Base-by-base conservation (phyloP, 2,329 filamentous ascomycete species). In the Talaromyces islandicus region DNA sequence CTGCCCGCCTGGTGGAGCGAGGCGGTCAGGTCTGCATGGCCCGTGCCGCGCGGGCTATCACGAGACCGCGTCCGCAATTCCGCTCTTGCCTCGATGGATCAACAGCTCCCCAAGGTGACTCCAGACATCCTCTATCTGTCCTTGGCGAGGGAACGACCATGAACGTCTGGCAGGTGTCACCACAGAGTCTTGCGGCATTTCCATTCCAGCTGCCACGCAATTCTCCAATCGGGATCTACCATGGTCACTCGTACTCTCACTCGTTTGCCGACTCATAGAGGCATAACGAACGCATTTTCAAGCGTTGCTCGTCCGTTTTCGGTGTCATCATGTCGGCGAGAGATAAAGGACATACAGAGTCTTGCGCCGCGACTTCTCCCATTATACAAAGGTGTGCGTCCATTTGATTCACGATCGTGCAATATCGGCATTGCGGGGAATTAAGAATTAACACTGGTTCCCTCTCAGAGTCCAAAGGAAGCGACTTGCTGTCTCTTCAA, bases 401-500 rank as follows among this genome's bases (percentile, higher is more conserved):
- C 55, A 65, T 27, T 48, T 48, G 54, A 48, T 12, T 48, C 30
- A n/a, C 24, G 46, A 19, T n/a, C 25, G 19, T 17, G 25, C 11
- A 30, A 14, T 25, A 21, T 24, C 14, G n/a, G 19, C 30, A 29
- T 9, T n/a, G 24, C 27, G 19, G 14, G 7, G 14, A 27, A n/a
- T 4, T 52, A n/a, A 51, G 14, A 27, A n/a, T 4, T 52, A n/a
- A 51, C 35, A 38, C 25, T 14, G 25, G 5, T 46, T 14, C 24
- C 11, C 53, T 59, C 24, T 46, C 70, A 84, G 85, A 86, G 70
- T 84, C 79, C 19, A 78, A 74, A 29, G 75, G 79, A 29, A 83
- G 83, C 68, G 85, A 88, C 61, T 79, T 89, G 2, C 80, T 89
- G 41, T 84, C 83, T 63, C 77, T 90, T 38, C 81, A 84, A 75